These are phyloP conservation scores for Effrenium voratum DNA, from an alignment of 73 alveolate genomes.

Conservation along the genomic window DNA sequence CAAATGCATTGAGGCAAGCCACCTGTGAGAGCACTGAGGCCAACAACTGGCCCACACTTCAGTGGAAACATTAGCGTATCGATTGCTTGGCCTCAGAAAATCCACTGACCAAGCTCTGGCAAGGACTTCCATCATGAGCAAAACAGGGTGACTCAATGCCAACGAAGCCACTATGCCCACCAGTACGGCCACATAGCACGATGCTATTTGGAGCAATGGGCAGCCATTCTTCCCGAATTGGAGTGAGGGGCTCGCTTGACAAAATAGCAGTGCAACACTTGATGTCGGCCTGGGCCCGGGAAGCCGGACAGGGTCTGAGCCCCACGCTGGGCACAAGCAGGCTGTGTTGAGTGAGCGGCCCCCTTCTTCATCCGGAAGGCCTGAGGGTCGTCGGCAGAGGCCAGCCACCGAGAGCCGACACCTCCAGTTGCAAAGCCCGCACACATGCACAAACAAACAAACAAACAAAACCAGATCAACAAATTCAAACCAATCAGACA, in stretches of 20 bases:
- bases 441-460: not conserved
- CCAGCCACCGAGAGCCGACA: constrained; percentile 83
- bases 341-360: not conserved
- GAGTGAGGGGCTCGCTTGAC: constrained; percentile 60
- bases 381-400: constrained; percentile 70
- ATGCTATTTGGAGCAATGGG: constrained; percentile 91
- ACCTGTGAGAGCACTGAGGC: constrained; percentile 82
- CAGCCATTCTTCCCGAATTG: constrained; percentile 89
- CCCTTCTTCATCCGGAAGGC: constrained; percentile 91
- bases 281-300: constrained; percentile 65
- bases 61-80: constrained; percentile 79
- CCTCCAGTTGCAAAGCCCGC: not conserved
- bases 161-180: constrained; percentile 30
- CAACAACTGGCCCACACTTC: constrained; percentile 86
- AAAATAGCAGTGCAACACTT: constrained; percentile 82
- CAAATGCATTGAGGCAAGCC: not conserved
- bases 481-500: no score
- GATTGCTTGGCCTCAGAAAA: constrained; percentile 60
- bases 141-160: not conserved
- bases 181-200: constrained; percentile 82
- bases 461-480: no score
- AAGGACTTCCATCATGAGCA: not conserved
- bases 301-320: not conserved
- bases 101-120: not conserved
- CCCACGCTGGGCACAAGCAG: not conserved